Conservation (phyloP, 257 asterid species). For the Fraxinus americana region DNA sequence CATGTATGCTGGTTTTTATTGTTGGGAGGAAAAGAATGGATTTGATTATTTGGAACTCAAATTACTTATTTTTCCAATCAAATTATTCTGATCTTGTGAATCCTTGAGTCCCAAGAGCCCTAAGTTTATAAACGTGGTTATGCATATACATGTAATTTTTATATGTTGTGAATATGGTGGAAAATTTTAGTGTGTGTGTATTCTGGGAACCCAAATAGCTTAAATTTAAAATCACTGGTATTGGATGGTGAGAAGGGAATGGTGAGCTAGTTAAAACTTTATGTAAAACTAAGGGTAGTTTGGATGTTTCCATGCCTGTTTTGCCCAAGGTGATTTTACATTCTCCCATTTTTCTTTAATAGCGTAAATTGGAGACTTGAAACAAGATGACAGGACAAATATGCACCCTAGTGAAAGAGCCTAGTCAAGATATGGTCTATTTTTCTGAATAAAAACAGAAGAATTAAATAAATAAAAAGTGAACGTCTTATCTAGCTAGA, state of each 20-base stretch:
- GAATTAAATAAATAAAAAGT: no score
- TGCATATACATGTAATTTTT: not conserved
- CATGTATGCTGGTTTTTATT: no score
- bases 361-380: no score
- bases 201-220: slow-evolving; percentile 28
- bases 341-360: no score
- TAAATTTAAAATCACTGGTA: slow-evolving; percentile 33
- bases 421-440: no score
- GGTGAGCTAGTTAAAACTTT: slow-evolving; percentile 50
- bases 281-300: slow-evolving; percentile 24
- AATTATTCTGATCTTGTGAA: not conserved
- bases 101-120: no score
- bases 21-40: slow-evolving; percentile 25
- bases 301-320: no score
- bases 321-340: no score
- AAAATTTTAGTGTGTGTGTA: slow-evolving; percentile 27
- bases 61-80: not conserved
- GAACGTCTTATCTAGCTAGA: no score
- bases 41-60: slow-evolving; percentile 13
- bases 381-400: no score
- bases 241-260: slow-evolving; percentile 52
- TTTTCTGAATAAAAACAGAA: no score
- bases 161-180: not conserved
- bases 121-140: not conserved
- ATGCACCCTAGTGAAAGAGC: no score